Percentiles rank a stretch among this genome's conserved stretches.
Conservation (phyloP, 257 asterid genomes). For the Galeopsis tetrahit region DNA sequence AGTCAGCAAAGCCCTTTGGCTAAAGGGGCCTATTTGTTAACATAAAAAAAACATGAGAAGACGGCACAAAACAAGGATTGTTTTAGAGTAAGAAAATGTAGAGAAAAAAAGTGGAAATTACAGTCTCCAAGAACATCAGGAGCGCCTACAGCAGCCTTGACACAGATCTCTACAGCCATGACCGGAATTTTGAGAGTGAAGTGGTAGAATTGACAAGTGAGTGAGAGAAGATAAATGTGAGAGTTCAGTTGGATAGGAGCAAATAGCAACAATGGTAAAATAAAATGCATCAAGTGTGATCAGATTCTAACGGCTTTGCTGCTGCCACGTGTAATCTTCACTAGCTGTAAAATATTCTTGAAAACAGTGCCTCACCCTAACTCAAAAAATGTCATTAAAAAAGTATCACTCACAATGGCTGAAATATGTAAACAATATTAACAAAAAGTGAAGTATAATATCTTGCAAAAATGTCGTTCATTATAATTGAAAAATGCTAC, state of each 20-base stretch:
- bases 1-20: slow-evolving; percentile 67
- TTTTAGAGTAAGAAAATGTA: neutral
- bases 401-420: no score
- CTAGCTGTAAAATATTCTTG: no score
- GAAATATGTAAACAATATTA: no score
- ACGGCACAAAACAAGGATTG: neutral
- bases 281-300: neutral
- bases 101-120: slow-evolving; percentile 33
- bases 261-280: neutral
- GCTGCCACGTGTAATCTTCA: neutral
- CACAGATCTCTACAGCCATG: slow-evolving; percentile 71
- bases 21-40: slow-evolving; percentile 59
- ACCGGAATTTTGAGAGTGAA: slow-evolving; percentile 5
- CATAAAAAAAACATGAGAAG: slow-evolving; percentile 7
- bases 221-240: neutral
- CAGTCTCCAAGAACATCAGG: slow-evolving; percentile 73
- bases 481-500: no score
- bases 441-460: no score
- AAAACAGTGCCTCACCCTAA: no score
- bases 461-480: no score
- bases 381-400: no score
- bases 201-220: neutral
- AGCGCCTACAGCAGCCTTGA: slow-evolving; percentile 73
- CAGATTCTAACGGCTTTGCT: neutral
- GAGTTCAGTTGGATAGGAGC: no score